Evolutionary conservation across 1,139 yeast species (phyloP).

Genomic region (Yamadazyma blattariae): DNA sequence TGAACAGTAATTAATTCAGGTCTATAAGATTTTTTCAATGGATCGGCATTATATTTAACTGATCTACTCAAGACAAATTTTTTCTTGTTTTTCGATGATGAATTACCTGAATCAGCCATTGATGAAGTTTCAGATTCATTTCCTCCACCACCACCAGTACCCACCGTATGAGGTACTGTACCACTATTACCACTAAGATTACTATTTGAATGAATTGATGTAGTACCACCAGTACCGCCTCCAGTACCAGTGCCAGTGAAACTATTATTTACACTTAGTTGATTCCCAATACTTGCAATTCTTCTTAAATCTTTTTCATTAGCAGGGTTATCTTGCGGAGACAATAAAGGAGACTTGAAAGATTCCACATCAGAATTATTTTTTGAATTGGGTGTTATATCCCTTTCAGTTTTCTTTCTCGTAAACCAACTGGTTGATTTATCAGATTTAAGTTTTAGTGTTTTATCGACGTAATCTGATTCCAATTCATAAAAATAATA

Average conservation of each 20-base stretch:
- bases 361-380: constrained; percentile 31
- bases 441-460: constrained; percentile 17
- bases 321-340: constrained; percentile 15
- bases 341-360: constrained; percentile 23
- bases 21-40: constrained; percentile 64
- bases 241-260: no score
- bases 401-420: constrained; percentile 20
- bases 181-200: neutral
- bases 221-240: neutral
- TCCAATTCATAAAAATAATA: constrained; percentile 82
- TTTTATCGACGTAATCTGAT: constrained; percentile 49
- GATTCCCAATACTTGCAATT: constrained; percentile 20
- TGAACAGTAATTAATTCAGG: constrained; percentile 82
- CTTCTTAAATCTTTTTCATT: constrained; percentile 20
- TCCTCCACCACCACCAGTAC: neutral
- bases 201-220: neutral
- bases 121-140: constrained; percentile 34
- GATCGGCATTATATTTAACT: constrained; percentile 75
- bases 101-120: constrained; percentile 26
- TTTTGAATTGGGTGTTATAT: constrained; percentile 17
- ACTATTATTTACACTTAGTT: constrained; percentile 8
- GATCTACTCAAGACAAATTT: constrained; percentile 52
- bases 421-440: constrained; percentile 32
- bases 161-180: neutral
- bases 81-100: constrained; percentile 20